phyloP scores from a whole-genome alignment of 148 eudicot genomes.

The Amaranthus palmeri region DNA sequence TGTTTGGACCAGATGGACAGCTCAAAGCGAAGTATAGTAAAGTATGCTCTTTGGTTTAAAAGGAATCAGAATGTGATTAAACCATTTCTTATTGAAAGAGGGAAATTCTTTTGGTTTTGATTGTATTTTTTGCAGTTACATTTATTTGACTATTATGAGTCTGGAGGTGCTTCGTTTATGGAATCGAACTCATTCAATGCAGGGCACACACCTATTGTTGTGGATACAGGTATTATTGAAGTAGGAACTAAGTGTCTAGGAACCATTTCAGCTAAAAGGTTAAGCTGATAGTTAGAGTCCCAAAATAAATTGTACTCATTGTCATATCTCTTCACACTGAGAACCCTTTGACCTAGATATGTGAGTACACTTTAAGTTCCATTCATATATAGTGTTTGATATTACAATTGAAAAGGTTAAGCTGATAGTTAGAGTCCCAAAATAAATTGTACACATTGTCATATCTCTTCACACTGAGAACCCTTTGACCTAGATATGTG shows the following conservation, averaged over 20 bases:
- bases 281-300: too few relatives aligned
- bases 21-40: slow-evolving; percentile 51
- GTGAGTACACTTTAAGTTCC: too few relatives aligned
- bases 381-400: too few relatives aligned
- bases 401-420: too few relatives aligned
- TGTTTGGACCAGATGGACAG: slow-evolving; percentile 50
- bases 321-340: too few relatives aligned
- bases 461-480: too few relatives aligned
- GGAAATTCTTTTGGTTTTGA: background rate
- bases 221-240: slow-evolving; percentile 19
- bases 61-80: background rate
- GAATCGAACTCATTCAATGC: slow-evolving; percentile 48
- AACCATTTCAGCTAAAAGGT: too few relatives aligned
- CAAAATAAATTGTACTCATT: too few relatives aligned
- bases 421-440: too few relatives aligned
- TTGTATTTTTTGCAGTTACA: slow-evolving; percentile 35
- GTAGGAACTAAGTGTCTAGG: background rate
- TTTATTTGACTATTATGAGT: slow-evolving; percentile 44
- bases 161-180: slow-evolving; percentile 36
- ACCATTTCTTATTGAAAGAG: background rate
- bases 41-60: slow-evolving; percentile 23
- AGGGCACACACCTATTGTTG: slow-evolving; percentile 48
- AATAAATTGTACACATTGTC: too few relatives aligned
- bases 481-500: too few relatives aligned
- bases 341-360: too few relatives aligned